Evolutionary conservation across 2,329 filamentous ascomycete genomes (phyloP).

Genomic region (Penicillium sp.): DNA sequence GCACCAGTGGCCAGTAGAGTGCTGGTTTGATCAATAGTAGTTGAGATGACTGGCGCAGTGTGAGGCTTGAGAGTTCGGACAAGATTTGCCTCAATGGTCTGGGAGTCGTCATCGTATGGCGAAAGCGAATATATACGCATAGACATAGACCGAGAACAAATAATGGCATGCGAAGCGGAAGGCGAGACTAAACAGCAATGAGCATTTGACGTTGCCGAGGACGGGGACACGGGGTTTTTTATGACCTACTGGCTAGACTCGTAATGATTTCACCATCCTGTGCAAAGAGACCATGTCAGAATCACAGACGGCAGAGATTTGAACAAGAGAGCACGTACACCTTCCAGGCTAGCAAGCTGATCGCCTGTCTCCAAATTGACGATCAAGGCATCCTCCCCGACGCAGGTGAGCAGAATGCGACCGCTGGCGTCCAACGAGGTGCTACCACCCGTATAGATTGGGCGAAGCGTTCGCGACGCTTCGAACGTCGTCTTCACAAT

Average conservation of each 20-base stretch:
- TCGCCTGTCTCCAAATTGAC: slow-evolving; percentile 77
- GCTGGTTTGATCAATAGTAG: slow-evolving; percentile 78
- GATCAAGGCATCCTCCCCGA: slow-evolving; percentile 88
- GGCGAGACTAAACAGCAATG: slow-evolving; percentile 62
- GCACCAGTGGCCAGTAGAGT: slow-evolving; percentile 88
- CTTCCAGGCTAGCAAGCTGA: slow-evolving; percentile 80
- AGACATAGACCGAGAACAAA: slow-evolving; percentile 90
- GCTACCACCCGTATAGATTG: slow-evolving; percentile 88
- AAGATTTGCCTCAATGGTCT: slow-evolving; percentile 59
- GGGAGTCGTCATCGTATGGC: slow-evolving; percentile 50
- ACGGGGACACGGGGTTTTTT: neutral
- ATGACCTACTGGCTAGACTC: slow-evolving; percentile 38
- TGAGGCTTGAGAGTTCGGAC: slow-evolving; percentile 83
- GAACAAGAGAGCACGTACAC: slow-evolving; percentile 49
- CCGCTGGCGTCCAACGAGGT: slow-evolving; percentile 77
- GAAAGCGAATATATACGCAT: slow-evolving; percentile 84
- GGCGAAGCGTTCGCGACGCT: slow-evolving; percentile 72
- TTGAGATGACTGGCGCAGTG: slow-evolving; percentile 77
- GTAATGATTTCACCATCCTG: slow-evolving; percentile 59
- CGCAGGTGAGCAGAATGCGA: slow-evolving; percentile 73
- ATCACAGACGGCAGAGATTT: slow-evolving; percentile 3
- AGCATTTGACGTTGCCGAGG: slow-evolving; percentile 3
- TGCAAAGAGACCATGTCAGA: slow-evolving; percentile 10
- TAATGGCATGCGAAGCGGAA: slow-evolving; percentile 76
- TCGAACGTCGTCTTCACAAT: slow-evolving; percentile 82